Conservation (phyloP, 1,139 yeast species). For the Geotrichum restrictum region DNA sequence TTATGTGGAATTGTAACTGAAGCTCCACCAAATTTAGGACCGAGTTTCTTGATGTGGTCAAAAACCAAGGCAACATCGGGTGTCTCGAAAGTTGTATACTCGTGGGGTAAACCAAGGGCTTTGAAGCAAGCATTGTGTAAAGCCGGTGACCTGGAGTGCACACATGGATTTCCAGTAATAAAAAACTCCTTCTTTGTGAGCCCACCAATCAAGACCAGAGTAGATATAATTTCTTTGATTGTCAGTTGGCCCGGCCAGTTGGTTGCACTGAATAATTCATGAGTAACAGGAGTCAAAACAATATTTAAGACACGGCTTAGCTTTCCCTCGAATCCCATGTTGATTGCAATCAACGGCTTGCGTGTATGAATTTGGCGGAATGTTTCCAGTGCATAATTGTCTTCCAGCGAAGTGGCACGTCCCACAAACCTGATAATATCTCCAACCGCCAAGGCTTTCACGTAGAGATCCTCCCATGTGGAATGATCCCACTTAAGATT, state of each 20-base stretch:
- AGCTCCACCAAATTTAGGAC: constrained; percentile 70
- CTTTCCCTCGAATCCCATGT: constrained; percentile 73
- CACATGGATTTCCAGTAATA: constrained; percentile 78
- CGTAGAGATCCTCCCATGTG: constrained; percentile 71
- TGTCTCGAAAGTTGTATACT: constrained; percentile 66
- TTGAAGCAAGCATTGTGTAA: constrained; percentile 76
- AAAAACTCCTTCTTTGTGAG: constrained; percentile 53
- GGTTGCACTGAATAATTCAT: constrained; percentile 54
- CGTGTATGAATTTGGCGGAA: constrained; percentile 50
- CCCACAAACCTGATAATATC: constrained; percentile 86
- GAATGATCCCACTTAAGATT: constrained; percentile 58
- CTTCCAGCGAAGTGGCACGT: constrained; percentile 56
- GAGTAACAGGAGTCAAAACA: constrained; percentile 79
- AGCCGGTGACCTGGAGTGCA: constrained; percentile 83
- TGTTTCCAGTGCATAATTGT: constrained; percentile 64
- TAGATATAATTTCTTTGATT: constrained; percentile 53
- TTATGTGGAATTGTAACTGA: constrained; percentile 91
- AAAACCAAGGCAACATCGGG: constrained; percentile 51
- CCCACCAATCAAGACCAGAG: constrained; percentile 61
- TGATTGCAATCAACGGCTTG: constrained; percentile 76
- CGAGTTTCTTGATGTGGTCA: constrained; percentile 47
- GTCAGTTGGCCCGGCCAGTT: constrained; percentile 76
- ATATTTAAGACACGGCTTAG: constrained; percentile 73
- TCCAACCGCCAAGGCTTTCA: constrained; percentile 59
- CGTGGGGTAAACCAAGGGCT: constrained; percentile 71